These are phyloP conservation scores for Pseudocercospora cruenta DNA, from an alignment of 2,329 filamentous ascomycete genomes.

Conservation along the genomic window DNA sequence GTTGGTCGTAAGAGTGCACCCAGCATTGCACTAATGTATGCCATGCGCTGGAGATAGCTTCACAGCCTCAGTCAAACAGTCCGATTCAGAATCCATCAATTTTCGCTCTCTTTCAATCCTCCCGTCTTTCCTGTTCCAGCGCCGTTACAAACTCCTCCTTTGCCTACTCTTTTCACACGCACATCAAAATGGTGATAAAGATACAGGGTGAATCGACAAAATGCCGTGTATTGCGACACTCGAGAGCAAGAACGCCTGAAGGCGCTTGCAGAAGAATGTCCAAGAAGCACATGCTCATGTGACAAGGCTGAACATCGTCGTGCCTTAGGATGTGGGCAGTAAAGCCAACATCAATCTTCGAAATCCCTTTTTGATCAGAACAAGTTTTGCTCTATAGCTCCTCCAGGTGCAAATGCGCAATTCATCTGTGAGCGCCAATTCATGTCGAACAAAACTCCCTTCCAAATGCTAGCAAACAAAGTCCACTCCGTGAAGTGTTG, in stretches of 20 bases:
- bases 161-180: slow-evolving; percentile 6
- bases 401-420: background rate
- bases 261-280: slow-evolving; percentile 4
- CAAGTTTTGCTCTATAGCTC: background rate
- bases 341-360: background rate
- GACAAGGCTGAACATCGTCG: slow-evolving; percentile 3
- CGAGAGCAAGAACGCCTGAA: background rate
- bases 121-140: slow-evolving; percentile 8
- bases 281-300: slow-evolving; percentile 3
- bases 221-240: background rate
- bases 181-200: slow-evolving; percentile 10
- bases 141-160: background rate
- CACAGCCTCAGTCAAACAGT: background rate
- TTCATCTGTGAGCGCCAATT: background rate
- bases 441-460: slow-evolving; percentile 7
- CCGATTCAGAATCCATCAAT: background rate
- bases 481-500: background rate
- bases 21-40: background rate
- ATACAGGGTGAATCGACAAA: slow-evolving; percentile 3
- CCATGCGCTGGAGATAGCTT: background rate
- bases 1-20: slow-evolving; percentile 1
- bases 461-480: slow-evolving; percentile 1
- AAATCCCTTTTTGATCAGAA: slow-evolving; percentile 3
- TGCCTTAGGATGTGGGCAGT: slow-evolving; percentile 3
- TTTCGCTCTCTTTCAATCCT: background rate